These are phyloP conservation scores for Ganoderma resinaceum DNA, from an alignment of 1,284 basidiomycete genomes.

Conservation along the genomic window DNA sequence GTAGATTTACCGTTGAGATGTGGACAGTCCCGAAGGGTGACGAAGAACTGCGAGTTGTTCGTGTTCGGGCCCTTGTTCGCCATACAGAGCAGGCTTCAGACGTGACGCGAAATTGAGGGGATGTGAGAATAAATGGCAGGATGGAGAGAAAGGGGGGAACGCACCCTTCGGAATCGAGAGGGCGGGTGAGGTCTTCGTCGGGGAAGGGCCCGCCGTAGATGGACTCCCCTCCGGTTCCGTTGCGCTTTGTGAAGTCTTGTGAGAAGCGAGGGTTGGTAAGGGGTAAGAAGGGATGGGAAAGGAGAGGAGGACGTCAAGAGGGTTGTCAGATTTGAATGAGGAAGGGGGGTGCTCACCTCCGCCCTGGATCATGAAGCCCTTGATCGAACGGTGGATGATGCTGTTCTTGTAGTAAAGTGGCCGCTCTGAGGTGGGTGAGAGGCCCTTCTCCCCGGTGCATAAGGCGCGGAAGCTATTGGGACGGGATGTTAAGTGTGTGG, in stretches of 20 bases:
- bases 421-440: conserved; percentile 64
- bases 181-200: conserved; percentile 77
- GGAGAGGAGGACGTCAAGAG: neutral
- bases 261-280: neutral
- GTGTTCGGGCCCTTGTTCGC: conserved; percentile 84
- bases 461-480: conserved; percentile 80
- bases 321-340: conserved; percentile 4
- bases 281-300: neutral
- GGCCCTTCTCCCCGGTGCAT: conserved; percentile 88
- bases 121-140: neutral
- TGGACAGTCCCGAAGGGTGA: conserved; percentile 76
- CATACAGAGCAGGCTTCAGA: conserved; percentile 75
- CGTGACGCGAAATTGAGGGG: neutral
- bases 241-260: conserved; percentile 77
- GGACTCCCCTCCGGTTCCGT: conserved; percentile 85
- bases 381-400: conserved; percentile 82
- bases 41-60: conserved; percentile 86
- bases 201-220: conserved; percentile 80
- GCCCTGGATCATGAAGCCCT: conserved; percentile 89
- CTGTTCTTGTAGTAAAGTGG: conserved; percentile 86
- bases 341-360: conserved; percentile 57
- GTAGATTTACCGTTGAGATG: conserved; percentile 64
- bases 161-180: conserved; percentile 68
- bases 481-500: conserved; percentile 6
- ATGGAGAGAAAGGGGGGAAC: conserved; percentile 34